Conservation (phyloP, 768 basidiomycete genomes). For the Lactifluus echinatus region DNA sequence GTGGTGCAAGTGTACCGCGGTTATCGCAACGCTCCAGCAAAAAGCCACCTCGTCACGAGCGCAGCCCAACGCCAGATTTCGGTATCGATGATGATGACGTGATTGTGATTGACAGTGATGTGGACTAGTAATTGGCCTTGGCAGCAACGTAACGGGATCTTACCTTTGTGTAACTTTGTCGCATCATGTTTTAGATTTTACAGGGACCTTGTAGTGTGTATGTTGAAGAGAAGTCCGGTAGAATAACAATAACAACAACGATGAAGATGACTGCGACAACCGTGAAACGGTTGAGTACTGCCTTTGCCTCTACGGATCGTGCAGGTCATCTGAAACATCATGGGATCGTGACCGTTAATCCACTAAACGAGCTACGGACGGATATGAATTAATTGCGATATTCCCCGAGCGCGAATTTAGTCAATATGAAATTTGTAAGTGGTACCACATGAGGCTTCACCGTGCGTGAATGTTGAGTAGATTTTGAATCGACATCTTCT, state of each 20-base stretch:
- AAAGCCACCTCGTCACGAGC: conserved; percentile 24
- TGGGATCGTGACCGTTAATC: neutral
- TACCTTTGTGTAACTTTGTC: neutral
- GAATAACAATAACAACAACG: neutral
- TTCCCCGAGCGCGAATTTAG: neutral
- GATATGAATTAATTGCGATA: neutral
- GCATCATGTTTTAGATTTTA: conserved; percentile 4
- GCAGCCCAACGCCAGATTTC: conserved; percentile 69
- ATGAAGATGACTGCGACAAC: neutral
- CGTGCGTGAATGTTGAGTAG: neutral
- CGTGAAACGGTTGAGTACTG: too few relatives aligned
- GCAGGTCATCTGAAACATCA: neutral
- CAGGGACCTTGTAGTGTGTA: neutral
- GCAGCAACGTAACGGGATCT: neutral
- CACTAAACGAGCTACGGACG: neutral
- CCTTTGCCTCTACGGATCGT: too few relatives aligned
- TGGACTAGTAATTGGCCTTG: conserved; percentile 2
- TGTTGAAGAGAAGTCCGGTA: neutral
- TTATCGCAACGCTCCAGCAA: conserved; percentile 33
- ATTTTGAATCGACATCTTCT: neutral
- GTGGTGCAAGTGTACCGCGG: conserved; percentile 44
- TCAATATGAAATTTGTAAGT: neutral
- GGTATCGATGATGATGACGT: conserved; percentile 80
- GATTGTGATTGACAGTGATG: conserved; percentile 78
- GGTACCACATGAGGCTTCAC: neutral